Evolutionary conservation across 1,284 basidiomycete species (phyloP).

Genomic region (Takashimella koratensis): DNA sequence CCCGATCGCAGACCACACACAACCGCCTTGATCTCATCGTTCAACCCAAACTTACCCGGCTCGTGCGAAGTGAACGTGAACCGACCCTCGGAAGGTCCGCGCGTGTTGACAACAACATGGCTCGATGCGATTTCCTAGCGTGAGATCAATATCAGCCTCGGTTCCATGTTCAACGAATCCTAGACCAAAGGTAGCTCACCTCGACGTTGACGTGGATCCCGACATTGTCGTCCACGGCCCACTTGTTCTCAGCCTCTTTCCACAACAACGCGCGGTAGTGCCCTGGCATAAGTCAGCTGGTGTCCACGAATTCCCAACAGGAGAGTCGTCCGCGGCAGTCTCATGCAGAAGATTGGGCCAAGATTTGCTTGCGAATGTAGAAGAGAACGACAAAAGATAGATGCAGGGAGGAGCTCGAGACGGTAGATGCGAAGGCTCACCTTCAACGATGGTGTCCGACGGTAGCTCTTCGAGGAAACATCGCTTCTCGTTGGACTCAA

Average conservation of each 20-base stretch:
- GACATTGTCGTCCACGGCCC: constrained; percentile 69
- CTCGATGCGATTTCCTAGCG: constrained; percentile 35
- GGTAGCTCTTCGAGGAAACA: constrained; percentile 98
- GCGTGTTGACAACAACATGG: constrained; percentile 69
- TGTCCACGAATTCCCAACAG: too few relatives aligned
- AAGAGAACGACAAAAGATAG: neutral
- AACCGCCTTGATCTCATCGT: neutral
- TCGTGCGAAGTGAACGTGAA: constrained; percentile 98
- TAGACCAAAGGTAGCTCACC: constrained; percentile 54
- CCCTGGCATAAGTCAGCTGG: too few relatives aligned
- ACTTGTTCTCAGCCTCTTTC: constrained; percentile 68
- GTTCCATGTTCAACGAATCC: neutral
- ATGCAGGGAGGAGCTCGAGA: neutral
- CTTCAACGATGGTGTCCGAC: constrained; percentile 94
- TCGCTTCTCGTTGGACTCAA: constrained; percentile 83
- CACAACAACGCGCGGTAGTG: constrained; percentile 90
- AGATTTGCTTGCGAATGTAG: too few relatives aligned
- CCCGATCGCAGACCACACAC: neutral
- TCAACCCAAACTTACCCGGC: constrained; percentile 47
- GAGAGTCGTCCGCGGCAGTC: neutral
- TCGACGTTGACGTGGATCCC: constrained; percentile 88
- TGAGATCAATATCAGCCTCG: constrained; percentile 4
- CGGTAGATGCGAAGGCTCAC: constrained; percentile 51
- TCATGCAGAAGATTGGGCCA: neutral
- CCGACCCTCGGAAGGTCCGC: constrained; percentile 80